A percentile compares a stretch with the other conserved stretches of the same genome.
Conservation (phyloP, 495 filamentous ascomycete genomes). For the Haplographium delicatum region DNA sequence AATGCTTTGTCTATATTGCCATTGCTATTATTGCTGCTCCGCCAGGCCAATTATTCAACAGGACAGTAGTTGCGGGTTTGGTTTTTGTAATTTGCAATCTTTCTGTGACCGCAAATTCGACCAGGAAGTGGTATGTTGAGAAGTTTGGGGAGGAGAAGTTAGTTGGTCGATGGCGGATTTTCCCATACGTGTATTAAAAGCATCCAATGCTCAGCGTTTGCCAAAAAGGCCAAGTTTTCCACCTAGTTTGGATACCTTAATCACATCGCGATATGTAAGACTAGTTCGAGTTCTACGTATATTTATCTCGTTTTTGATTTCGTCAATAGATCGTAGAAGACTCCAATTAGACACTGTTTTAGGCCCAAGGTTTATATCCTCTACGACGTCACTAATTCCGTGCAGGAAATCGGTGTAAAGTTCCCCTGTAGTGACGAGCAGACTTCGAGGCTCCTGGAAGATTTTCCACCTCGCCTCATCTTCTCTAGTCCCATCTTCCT, state of each 20-base stretch:
- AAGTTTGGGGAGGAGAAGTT: constrained; percentile 72
- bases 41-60: constrained; percentile 54
- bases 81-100: constrained; percentile 77
- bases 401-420: constrained; percentile 73
- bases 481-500: constrained; percentile 42
- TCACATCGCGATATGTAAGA: constrained; percentile 89
- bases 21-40: constrained; percentile 73
- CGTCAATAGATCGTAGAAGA: constrained; percentile 56
- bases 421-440: constrained; percentile 64
- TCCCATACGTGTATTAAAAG: constrained; percentile 67
- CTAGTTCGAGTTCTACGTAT: constrained; percentile 68
- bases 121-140: constrained; percentile 70
- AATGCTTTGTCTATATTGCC: constrained; percentile 79
- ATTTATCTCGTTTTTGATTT: constrained; percentile 53
- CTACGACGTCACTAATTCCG: constrained; percentile 60
- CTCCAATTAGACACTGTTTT: constrained; percentile 78
- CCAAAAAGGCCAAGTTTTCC: constrained; percentile 57
- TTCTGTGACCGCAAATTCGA: constrained; percentile 72
- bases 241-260: constrained; percentile 75
- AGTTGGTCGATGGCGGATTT: constrained; percentile 69
- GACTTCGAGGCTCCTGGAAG: constrained; percentile 79
- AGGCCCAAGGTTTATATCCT: constrained; percentile 55
- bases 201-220: constrained; percentile 29
- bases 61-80: constrained; percentile 61
- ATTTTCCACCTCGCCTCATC: constrained; percentile 57